Conservation (phyloP, 768 basidiomycete species). For the Naganishia onofrii region DNA sequence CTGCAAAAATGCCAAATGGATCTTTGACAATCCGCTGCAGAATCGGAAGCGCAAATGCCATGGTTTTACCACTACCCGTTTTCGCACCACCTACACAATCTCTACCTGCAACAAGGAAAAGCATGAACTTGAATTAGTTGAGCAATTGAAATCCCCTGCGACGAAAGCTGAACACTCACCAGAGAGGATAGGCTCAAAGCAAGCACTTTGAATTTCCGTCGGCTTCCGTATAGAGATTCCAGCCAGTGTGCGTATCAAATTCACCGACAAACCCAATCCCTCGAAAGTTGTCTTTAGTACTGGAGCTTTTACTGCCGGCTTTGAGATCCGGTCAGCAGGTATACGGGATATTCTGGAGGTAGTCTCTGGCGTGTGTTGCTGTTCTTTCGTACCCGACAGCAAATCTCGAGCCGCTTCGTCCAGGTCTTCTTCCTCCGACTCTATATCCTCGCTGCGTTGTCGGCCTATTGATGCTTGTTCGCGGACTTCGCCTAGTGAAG, state of each 20-base stretch:
- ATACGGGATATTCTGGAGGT: conserved; percentile 20
- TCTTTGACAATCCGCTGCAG: conserved; percentile 80
- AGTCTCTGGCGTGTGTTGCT: not conserved
- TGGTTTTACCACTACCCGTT: conserved; percentile 96
- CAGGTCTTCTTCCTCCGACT: conserved; percentile 28
- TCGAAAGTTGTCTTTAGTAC: conserved; percentile 45
- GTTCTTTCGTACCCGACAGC: conserved; percentile 14
- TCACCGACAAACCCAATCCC: conserved; percentile 53
- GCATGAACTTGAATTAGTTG: conserved; percentile 21
- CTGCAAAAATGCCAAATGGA: conserved; percentile 90
- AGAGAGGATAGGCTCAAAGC: conserved; percentile 79
- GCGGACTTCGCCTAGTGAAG: not conserved
- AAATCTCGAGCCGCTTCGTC: conserved; percentile 15
- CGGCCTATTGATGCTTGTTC: not conserved
- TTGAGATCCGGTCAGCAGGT: not conserved
- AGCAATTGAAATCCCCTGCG: conserved; percentile 56
- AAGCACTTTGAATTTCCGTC: conserved; percentile 83
- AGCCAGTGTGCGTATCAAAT: conserved; percentile 64
- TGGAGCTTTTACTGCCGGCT: conserved; percentile 32
- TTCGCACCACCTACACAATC: conserved; percentile 98
- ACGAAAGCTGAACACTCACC: not conserved
- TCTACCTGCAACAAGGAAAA: conserved; percentile 62
- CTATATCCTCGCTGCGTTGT: not conserved
- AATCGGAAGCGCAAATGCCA: conserved; percentile 94
- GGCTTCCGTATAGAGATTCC: conserved; percentile 82